Base-by-base conservation (phyloP, 2,329 filamentous ascomycete species). In the Cadophora sp. region DNA sequence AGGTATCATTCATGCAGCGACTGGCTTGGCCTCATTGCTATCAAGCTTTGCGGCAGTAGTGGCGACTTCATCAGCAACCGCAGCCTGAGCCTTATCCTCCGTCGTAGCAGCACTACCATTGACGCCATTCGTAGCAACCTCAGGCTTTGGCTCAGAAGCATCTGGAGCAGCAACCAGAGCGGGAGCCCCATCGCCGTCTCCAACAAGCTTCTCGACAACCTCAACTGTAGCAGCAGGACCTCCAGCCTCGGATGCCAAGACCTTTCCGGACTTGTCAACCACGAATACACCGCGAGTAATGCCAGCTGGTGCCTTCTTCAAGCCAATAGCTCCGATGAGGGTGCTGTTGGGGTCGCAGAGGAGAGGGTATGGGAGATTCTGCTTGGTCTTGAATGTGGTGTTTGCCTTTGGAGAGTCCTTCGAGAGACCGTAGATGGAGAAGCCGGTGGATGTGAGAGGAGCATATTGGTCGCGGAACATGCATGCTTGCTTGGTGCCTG, bases 401-500 rank as follows among this genome's bases (percentile, higher is more conserved):
- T 99, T 99, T 75, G 93, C 89, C 81, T 96, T 97, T 75, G 93
- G 89, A 58, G 89, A 91, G 82, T 98, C 96, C 73, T 87, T 87
- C 69, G 92, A 96, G 60, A 99, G 89, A 65, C 96, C 96, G 79
- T 93, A 98, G 81, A 99, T 93, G 77, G 89, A 85, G 68, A 97
- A 87, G 9, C 95, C 95, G 64, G 88, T 91, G 33, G 88, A 85
- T 13, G 91, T 95, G 64, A 98, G 85, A 60, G 89, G 83, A 56
- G 85, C 82, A 81, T 97, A 93, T 27, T 88, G 85, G 84, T 98
- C 94, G 76, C 96, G 91, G 86, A 99, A 98, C 73, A 95, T 84
- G 81, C 94, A 97, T 70, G 86, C 96, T 85, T 99, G 96, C 67
- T 85, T 96, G 65, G 94, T 98, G 85, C 95, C 94, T 97, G 69